Percentiles rank a stretch among this genome's conserved stretches.
Evolutionary conservation across 192 early-diverging fungal species (phyloP).

Genomic region (Coemansia reversa): DNA sequence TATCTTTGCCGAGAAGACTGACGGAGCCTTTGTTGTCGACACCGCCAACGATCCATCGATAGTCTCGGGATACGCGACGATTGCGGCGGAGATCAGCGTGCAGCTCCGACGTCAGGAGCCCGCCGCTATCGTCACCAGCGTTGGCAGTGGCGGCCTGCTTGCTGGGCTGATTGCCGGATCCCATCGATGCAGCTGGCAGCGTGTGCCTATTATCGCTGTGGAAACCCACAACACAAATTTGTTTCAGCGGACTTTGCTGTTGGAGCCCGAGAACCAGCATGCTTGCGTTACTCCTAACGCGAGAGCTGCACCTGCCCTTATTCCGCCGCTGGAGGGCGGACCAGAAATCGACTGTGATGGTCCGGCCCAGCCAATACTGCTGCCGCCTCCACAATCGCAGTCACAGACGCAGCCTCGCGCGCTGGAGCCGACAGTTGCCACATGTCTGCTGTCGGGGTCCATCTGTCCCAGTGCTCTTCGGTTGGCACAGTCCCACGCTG

Average conservation of each 20-base stretch:
- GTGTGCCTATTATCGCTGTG: slow-evolving; percentile 70
- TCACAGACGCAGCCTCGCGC: neutral
- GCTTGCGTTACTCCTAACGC: slow-evolving; percentile 34
- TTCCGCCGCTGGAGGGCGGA: slow-evolving; percentile 61
- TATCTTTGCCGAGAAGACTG: slow-evolving; percentile 29
- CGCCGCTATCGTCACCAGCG: slow-evolving; percentile 62
- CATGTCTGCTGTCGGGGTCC: slow-evolving; percentile 56
- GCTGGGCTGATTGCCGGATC: slow-evolving; percentile 67
- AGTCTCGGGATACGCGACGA: slow-evolving; percentile 62
- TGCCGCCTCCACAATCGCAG: neutral
- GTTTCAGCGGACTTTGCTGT: slow-evolving; percentile 64
- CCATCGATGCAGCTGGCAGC: slow-evolving; percentile 60
- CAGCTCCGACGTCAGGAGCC: slow-evolving; percentile 61
- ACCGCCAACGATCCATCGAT: slow-evolving; percentile 57
- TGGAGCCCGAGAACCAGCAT: slow-evolving; percentile 40
- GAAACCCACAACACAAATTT: slow-evolving; percentile 74
- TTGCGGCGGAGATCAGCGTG: slow-evolving; percentile 62
- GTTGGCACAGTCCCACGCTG: slow-evolving; percentile 24
- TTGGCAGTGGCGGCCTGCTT: slow-evolving; percentile 71
- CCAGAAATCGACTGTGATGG: slow-evolving; percentile 51
- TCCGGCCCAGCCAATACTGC: neutral
- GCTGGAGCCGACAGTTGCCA: slow-evolving; percentile 39
- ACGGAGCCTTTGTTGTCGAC: slow-evolving; percentile 43
- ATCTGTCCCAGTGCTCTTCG: slow-evolving; percentile 22
- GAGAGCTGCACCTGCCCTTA: slow-evolving; percentile 47